Evolutionary conservation across 2,329 filamentous ascomycete genomes (phyloP).

Genomic region (Daldinia sp.): DNA sequence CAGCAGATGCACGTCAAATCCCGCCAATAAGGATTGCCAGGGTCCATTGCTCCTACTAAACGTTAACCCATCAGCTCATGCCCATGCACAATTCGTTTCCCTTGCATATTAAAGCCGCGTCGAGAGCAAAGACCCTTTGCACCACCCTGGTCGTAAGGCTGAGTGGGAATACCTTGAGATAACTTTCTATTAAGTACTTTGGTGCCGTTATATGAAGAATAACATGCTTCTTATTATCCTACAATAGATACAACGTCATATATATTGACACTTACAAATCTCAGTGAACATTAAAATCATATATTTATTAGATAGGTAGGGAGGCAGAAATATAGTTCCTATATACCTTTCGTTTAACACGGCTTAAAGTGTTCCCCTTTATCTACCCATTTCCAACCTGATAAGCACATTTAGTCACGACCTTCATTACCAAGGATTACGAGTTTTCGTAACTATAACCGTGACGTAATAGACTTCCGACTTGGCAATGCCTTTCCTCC

Average conservation of each 20-base stretch:
- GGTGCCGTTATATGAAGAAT: neutral
- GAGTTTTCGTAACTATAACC: too few species aligned
- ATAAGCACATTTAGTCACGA: too few species aligned
- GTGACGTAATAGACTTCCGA: too few species aligned
- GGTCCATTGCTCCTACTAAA: neutral
- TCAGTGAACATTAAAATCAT: too few species aligned
- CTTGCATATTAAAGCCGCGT: neutral
- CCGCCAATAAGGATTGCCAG: neutral
- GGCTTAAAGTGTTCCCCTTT: too few species aligned
- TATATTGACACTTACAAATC: too few species aligned
- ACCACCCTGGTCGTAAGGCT: neutral
- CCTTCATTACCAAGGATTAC: too few species aligned
- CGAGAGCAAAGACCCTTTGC: neutral
- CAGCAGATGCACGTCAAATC: neutral
- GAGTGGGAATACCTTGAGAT: too few species aligned
- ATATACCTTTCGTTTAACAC: too few species aligned
- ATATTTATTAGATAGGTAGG: too few species aligned
- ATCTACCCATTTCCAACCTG: too few species aligned
- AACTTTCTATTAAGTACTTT: neutral
- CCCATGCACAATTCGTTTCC: neutral
- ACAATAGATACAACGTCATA: neutral
- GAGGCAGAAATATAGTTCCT: too few species aligned
- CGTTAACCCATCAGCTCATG: neutral
- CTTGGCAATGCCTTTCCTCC: neutral
- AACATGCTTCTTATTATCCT: neutral